phyloP scores from a whole-genome alignment of 371 early-diverging fungal genomes.

The Apophysomyces variabilis region DNA sequence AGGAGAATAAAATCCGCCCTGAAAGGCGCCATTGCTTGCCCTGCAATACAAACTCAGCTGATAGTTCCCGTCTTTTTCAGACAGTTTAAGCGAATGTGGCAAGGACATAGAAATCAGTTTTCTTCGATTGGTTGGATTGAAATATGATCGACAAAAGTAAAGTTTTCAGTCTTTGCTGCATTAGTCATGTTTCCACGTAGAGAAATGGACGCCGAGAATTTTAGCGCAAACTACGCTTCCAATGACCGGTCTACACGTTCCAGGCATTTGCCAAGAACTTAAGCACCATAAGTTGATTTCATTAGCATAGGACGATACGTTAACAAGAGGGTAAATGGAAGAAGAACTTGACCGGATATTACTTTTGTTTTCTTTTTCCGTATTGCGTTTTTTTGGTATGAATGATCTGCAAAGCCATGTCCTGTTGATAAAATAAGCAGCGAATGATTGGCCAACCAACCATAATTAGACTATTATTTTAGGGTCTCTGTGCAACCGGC shows the following conservation, averaged over 20 bases:
- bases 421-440: not conserved
- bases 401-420: conserved; percentile 11
- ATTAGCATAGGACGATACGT: not conserved
- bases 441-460: conserved; percentile 9
- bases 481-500: conserved; percentile 18
- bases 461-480: conserved; percentile 13
- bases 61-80: too few relatives aligned
- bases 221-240: conserved; percentile 5
- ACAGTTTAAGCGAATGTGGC: too few relatives aligned
- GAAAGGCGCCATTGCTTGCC: too few relatives aligned
- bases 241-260: conserved; percentile 1
- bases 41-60: too few relatives aligned
- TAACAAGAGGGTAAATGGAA: not conserved
- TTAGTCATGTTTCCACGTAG: conserved; percentile 5
- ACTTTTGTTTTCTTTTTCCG: not conserved
- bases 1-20: too few relatives aligned
- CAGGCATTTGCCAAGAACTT: not conserved
- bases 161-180: not conserved
- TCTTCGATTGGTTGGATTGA: not conserved
- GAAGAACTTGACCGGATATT: too few relatives aligned
- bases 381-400: not conserved
- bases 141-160: not conserved
- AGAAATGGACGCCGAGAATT: not conserved
- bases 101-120: too few relatives aligned
- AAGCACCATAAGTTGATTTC: not conserved